Evolutionary conservation across 192 early-diverging fungal genomes (phyloP), one percentile per base, ranked within the genome.

Genomic region (Diversispora epigaea): DNA sequence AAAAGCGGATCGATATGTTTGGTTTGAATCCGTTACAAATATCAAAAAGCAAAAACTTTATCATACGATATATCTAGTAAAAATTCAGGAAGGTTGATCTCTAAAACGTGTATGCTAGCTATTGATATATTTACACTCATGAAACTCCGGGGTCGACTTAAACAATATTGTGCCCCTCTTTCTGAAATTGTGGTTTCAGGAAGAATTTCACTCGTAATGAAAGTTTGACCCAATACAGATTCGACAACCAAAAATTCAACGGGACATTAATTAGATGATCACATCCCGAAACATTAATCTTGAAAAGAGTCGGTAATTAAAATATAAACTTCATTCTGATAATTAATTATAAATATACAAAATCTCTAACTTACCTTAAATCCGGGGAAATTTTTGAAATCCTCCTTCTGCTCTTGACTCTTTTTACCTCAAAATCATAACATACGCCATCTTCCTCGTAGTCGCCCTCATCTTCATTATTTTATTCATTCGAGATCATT

Each of bases 381-480:
- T 56, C 68, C 68, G 5, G 22, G 11, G 17, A 22, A 70, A 32
- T 43, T 19, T 50, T 70, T 52, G 6, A 70, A 70, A 70, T 70
- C 52, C 12, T 70, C 52, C 39, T 70, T 70, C 55, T 70, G 68
- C 15, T 70, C 68, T 55, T 70, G 68, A 15, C 68, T 70, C 39
- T 70, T 56, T 32, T 70, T 9, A 70, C 68, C 39, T 70, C 68
- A 41, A 70, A 70, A 54, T 69, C 25, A 69, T 69, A 54, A n/a
- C 47, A 15, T 6, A 11, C 68, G 9, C 22, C 25, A 52, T 52
- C 17, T 52, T 52, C 4, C 7, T 52, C 17, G 10, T 52, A 3
- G 4, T 4, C 50, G 3, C 55, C 49, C 6, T 69, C 68, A 49
- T 44, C 41, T 0, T 66, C 43, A 44, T 66, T 22, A 17, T 19